Conservation (phyloP, 768 basidiomycete species). For the Russula vinacea region DNA sequence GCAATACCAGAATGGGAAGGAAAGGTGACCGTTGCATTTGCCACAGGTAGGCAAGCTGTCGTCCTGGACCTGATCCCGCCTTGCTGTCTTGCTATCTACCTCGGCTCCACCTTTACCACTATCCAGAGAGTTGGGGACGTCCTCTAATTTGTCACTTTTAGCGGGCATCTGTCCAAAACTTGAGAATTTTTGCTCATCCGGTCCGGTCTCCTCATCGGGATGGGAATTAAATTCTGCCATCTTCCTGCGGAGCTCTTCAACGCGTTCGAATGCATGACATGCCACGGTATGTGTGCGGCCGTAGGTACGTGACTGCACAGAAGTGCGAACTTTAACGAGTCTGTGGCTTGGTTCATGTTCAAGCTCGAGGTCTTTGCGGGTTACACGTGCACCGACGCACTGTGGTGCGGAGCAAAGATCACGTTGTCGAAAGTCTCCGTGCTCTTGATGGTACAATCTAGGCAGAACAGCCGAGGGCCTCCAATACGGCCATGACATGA, state of each 20-base stretch:
- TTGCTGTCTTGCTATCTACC: neutral
- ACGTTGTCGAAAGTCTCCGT: constrained; percentile 27
- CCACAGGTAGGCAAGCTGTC: constrained; percentile 30
- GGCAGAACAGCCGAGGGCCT: constrained; percentile 36
- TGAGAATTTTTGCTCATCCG: neutral
- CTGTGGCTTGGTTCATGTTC: constrained; percentile 36
- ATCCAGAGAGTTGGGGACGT: neutral
- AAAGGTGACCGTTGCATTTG: constrained; percentile 29
- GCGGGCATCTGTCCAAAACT: neutral
- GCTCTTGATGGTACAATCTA: constrained; percentile 33
- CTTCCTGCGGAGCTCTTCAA: neutral
- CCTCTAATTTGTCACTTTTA: neutral
- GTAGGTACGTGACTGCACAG: constrained; percentile 14
- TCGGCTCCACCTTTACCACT: neutral
- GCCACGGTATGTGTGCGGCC: constrained; percentile 4
- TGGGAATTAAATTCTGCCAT: neutral
- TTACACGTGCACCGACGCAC: constrained; percentile 31
- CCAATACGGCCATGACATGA: constrained; percentile 33
- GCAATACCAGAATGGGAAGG: constrained; percentile 38
- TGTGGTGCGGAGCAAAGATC: constrained; percentile 34
- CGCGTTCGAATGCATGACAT: constrained; percentile 3
- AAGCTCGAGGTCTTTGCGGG: constrained; percentile 25
- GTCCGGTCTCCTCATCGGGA: neutral
- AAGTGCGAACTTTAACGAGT: constrained; percentile 34
- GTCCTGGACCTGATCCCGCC: too few relatives aligned